Percentiles rank a stretch among this genome's conserved stretches.
Conservation (phyloP, 2,329 filamentous ascomycete genomes). For the Aspergillus sp. region DNA sequence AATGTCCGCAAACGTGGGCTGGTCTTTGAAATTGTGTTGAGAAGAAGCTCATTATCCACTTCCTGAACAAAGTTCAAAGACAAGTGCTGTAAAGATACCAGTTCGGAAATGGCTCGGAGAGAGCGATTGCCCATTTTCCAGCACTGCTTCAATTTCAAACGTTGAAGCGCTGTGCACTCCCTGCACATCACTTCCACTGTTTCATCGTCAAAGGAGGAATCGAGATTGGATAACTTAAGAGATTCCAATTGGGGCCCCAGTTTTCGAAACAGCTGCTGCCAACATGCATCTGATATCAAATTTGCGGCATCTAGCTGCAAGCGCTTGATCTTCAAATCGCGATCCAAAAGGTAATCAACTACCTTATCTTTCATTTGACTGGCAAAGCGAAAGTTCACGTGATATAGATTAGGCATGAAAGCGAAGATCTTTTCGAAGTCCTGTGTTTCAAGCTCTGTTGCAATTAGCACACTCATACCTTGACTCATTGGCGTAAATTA, state of each 20-base stretch:
- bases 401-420: constrained; percentile 67
- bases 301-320: constrained; percentile 84
- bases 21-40: constrained; percentile 62
- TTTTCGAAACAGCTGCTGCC: constrained; percentile 68
- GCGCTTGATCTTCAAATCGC: constrained; percentile 67
- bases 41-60: constrained; percentile 59
- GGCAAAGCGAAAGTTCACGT: constrained; percentile 77
- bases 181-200: constrained; percentile 63
- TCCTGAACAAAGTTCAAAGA: constrained; percentile 67
- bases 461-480: constrained; percentile 33
- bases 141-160: constrained; percentile 81
- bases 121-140: constrained; percentile 69
- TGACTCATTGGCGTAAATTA: no score
- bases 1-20: constrained; percentile 73
- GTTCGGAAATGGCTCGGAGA: constrained; percentile 63
- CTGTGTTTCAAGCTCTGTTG: constrained; percentile 65
- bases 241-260: constrained; percentile 67
- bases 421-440: constrained; percentile 83
- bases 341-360: constrained; percentile 76
- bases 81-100: constrained; percentile 71
- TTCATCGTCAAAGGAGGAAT: constrained; percentile 76
- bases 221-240: constrained; percentile 80
- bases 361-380: constrained; percentile 88
- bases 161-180: constrained; percentile 67
- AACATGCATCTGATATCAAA: constrained; percentile 73